Conservation (phyloP, 306 rosid species). For the Senna siamea region DNA sequence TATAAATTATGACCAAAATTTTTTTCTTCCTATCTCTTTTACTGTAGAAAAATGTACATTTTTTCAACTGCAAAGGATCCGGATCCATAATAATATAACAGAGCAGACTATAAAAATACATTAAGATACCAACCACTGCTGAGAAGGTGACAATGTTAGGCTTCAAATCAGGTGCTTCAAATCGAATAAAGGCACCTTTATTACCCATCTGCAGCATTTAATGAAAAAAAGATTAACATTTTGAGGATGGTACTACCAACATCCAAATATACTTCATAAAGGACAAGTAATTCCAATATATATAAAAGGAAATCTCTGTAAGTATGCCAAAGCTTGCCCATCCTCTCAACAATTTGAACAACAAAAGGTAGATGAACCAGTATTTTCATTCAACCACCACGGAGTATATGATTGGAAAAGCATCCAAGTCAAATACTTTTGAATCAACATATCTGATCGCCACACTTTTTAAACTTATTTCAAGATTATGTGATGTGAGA, state of each 20-base stretch:
- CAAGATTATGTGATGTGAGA: no score
- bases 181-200: conserved; percentile 98
- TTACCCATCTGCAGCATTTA: conserved; percentile 89
- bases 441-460: not conserved
- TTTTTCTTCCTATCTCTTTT: no score
- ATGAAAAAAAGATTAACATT: conserved; percentile 29
- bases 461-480: not conserved
- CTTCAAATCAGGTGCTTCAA: conserved; percentile 86
- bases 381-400: not conserved
- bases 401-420: conserved; percentile 1
- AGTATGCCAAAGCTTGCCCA: no score
- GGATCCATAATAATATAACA: not conserved
- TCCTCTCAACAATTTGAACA: not conserved
- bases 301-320: no score
- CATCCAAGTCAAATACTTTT: conserved; percentile 14
- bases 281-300: conserved; percentile 21
- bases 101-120: conserved; percentile 6
- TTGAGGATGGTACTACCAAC: not conserved
- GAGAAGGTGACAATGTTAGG: conserved; percentile 87
- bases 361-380: not conserved
- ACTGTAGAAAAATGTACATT: no score
- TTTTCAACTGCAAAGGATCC: no score
- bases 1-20: no score
- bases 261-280: not conserved
- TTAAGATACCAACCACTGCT: conserved; percentile 78